Percentiles rank a stretch among this genome's conserved stretches.
Conservation (phyloP, 225 moss, liverwort and hornwort genomes). For the Pleurozium schreberi region DNA sequence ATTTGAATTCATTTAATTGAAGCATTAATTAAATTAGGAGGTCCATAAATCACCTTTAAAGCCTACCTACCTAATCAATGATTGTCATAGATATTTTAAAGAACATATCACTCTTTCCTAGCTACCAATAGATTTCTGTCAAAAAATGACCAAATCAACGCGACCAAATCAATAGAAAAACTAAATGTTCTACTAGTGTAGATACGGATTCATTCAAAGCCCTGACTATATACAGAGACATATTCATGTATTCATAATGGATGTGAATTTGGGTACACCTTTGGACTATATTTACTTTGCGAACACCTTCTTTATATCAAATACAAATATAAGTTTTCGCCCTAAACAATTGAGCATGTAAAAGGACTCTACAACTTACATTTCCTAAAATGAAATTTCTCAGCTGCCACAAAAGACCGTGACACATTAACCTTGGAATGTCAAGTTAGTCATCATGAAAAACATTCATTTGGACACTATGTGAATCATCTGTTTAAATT, state of each 20-base stretch:
- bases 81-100: not conserved
- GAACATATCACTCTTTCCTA: not conserved
- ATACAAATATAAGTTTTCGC: not conserved
- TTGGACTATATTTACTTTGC: not conserved
- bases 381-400: not conserved
- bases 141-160: no score
- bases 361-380: rapidly evolving
- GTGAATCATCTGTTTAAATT: not conserved
- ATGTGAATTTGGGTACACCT: not conserved
- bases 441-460: rapidly evolving
- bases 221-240: no score
- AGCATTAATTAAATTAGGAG: not conserved
- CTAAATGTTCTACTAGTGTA: no score
- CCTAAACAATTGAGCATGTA: not conserved
- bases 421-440: rapidly evolving
- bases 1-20: not conserved
- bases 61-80: not conserved
- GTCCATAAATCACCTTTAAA: rapidly evolving
- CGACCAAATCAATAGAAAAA: no score
- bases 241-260: not conserved
- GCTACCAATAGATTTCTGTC: no score
- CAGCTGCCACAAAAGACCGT: not conserved
- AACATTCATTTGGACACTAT: not conserved
- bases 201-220: no score
- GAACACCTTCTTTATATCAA: not conserved